Percentiles rank a stretch among this genome's conserved stretches.
phyloP scores from a whole-genome alignment of 768 basidiomycete species.

The Trametes coccinea region DNA sequence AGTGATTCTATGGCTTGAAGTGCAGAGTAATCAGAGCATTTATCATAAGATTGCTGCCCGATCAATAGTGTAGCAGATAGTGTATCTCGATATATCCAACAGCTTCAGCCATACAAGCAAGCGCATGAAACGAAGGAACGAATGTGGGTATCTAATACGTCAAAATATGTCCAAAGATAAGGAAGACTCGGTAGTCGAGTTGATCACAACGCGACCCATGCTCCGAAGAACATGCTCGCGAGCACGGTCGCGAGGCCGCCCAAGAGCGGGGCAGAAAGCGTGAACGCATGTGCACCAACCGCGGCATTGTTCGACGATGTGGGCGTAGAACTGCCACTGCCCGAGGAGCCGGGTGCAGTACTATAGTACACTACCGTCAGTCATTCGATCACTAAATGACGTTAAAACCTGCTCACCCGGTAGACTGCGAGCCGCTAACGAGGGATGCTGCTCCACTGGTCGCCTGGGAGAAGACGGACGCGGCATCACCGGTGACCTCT shows the following conservation, averaged over 20 bases:
- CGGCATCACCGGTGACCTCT: conserved; percentile 43
- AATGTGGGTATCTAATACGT: background rate
- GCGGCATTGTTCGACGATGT: conserved; percentile 21
- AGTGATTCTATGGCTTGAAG: background rate
- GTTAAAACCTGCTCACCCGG: background rate
- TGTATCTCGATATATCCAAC: background rate
- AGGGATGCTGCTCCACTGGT: conserved; percentile 16
- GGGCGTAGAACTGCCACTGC: background rate
- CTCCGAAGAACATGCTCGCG: conserved; percentile 39
- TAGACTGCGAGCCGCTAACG: background rate
- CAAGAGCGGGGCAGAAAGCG: conserved; percentile 31
- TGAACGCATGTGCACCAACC: conserved; percentile 19
- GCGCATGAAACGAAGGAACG: background rate
- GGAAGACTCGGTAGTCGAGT: background rate
- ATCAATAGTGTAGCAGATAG: background rate
- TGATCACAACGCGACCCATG: conserved; percentile 38
- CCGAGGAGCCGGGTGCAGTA: too few species aligned
- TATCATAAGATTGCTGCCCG: too few species aligned
- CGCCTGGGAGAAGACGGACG: conserved; percentile 29
- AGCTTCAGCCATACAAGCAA: background rate
- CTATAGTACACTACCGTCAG: too few species aligned
- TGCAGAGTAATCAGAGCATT: background rate
- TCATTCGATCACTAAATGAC: too few species aligned
- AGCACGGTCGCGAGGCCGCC: conserved; percentile 32
- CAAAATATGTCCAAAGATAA: background rate